Base-by-base conservation (phyloP, 1,284 basidiomycete genomes). In the Ceratorhiza oryzae-sativae region DNA sequence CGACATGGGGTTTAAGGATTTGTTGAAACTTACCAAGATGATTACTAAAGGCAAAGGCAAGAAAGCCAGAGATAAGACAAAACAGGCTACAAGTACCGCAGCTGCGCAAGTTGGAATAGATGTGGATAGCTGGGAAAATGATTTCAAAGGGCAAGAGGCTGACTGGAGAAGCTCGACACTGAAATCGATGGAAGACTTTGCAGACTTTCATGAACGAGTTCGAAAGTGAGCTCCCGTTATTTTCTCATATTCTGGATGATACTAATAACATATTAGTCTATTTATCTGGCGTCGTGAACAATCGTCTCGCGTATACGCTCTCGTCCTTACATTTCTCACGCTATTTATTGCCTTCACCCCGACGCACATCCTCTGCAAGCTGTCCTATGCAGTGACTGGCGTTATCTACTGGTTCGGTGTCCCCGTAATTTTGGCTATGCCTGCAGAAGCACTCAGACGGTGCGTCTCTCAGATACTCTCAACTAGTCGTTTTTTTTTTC, bases 171-270 rank as follows among this genome's bases (percentile, higher is more conserved):
- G 84, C 76, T 80, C 81, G 10, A 75, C 80, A n/a, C 74, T 80
- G 1, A 76, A 90, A 36, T 77, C 81, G 61, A 41, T 78, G 10
- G 53, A 88, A 67, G 82, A 82, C 59, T 76, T 87, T 34, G 85
- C 86, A 4, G 89, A 90, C 77, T 63, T 88, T 6, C 86, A 90
- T 74, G 90, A 92, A 77, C 83, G 88, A 42, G 75, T 89, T 46
- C 85, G 85, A 79, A 90, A 89, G 90, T 90, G 76, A n/a, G 84
- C 80, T 45, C n/a, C n/a, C n/a, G n/a, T n/a, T n/a, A n/a, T 55
- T 27, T 42, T 18, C 59, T 53, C 71, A 53, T 55, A 23, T 27
- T 1, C 56, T n/a, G 13, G 10, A 30, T 15, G 15, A 4, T 15
- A 9, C 39, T 13, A 56, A 60, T 62, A 15, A 20, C 25, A 15